Percentiles rank a stretch among this genome's conserved stretches.
Conservation (phyloP, 192 early-diverging fungal genomes). For the Phlyctochytrium bullatum region DNA sequence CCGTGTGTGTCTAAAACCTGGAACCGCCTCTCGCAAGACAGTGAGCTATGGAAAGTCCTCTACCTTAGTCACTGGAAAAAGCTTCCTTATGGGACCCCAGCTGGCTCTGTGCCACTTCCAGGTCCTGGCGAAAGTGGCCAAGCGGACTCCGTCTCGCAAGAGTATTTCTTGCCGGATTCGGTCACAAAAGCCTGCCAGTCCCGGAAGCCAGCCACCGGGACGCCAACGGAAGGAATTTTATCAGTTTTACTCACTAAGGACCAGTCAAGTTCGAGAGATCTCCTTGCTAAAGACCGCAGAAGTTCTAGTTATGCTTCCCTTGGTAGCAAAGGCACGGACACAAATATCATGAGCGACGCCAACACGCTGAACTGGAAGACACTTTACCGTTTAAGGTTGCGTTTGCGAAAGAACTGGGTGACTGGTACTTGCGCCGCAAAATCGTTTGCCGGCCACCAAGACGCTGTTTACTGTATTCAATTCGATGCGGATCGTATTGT, state of each 20-base stretch:
- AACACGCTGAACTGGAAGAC: slow-evolving; percentile 23
- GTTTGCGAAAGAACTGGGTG: slow-evolving; percentile 45
- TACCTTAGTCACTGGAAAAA: slow-evolving; percentile 24
- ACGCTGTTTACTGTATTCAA: slow-evolving; percentile 61
- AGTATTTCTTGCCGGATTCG: too few relatives aligned
- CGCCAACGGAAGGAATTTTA: too few relatives aligned
- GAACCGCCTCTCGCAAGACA: slow-evolving; percentile 33
- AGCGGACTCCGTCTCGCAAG: background rate
- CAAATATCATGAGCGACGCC: background rate
- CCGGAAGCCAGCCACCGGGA: slow-evolving; percentile 2
- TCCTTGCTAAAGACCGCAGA: too few relatives aligned
- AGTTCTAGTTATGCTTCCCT: background rate
- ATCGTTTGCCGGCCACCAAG: slow-evolving; percentile 44
- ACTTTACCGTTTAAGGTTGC: slow-evolving; percentile 36
- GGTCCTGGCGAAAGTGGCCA: too few relatives aligned
- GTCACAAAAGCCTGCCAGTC: background rate
- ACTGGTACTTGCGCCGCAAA: slow-evolving; percentile 25
- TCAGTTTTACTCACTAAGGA: too few relatives aligned
- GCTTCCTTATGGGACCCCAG: background rate
- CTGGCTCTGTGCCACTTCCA: background rate
- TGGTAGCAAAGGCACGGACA: background rate
- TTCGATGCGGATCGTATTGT: slow-evolving; percentile 41
- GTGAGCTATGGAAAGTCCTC: slow-evolving; percentile 40
- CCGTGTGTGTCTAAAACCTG: slow-evolving; percentile 37
- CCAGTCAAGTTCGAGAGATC: background rate